Evolutionary conservation across 208 protist species (phyloP).

Genomic region (Leishmania braziliensis): DNA sequence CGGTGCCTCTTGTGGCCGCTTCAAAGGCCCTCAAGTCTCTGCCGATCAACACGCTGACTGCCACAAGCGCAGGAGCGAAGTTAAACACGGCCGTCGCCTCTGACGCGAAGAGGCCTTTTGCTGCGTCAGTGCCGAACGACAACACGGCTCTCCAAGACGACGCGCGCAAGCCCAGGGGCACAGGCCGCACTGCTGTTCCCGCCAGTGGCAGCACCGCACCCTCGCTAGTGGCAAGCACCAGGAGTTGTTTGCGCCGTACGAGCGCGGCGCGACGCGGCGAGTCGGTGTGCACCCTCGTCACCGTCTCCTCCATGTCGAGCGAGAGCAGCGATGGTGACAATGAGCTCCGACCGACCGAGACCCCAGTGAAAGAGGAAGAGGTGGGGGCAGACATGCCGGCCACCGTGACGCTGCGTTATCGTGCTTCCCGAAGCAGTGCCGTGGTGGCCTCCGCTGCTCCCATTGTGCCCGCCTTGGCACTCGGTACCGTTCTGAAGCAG

Average conservation of each 20-base stretch:
- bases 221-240: background rate
- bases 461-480: conserved; percentile 10
- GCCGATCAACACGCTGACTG: background rate
- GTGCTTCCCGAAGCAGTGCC: background rate
- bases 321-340: conserved; percentile 9
- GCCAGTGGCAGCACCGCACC: background rate
- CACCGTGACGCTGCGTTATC: conserved; percentile 16
- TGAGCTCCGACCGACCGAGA: background rate
- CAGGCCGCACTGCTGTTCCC: background rate
- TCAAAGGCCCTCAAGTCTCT: conserved; percentile 5
- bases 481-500: conserved; percentile 17
- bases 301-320: conserved; percentile 45
- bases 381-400: conserved; percentile 13
- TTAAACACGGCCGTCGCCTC: background rate
- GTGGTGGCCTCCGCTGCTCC: background rate
- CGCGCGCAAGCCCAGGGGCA: background rate
- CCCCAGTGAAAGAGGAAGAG: background rate
- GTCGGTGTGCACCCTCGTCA: conserved; percentile 39
- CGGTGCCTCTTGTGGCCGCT: background rate
- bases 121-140: background rate
- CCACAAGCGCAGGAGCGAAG: background rate
- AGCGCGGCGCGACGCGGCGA: conserved; percentile 28
- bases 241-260: conserved; percentile 18
- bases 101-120: background rate
- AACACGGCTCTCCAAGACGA: background rate